Conservation (phyloP, 306 rosid species). For the cucumber (Cucumis sativus) region DNA sequence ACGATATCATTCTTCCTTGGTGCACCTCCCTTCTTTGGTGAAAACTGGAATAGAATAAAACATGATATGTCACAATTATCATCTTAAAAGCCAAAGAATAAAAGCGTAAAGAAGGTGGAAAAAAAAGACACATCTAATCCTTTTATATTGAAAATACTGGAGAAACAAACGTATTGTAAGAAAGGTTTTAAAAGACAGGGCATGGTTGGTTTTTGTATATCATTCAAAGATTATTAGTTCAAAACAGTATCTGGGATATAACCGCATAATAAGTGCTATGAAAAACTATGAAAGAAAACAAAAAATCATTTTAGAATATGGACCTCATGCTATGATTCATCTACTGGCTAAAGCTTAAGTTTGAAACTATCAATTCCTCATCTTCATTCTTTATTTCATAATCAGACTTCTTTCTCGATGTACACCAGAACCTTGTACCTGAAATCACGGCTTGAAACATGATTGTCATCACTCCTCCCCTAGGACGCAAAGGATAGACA, state of each 20-base stretch:
- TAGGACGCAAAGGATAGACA: neutral
- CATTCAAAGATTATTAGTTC: neutral
- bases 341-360: neutral
- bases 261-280: neutral
- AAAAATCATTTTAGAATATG: neutral
- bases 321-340: neutral
- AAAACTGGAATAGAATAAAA: slow-evolving; percentile 25
- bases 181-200: neutral
- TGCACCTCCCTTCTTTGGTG: slow-evolving; percentile 67
- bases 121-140: neutral
- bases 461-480: neutral
- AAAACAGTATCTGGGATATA: neutral
- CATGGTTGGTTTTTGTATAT: neutral
- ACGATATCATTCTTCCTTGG: slow-evolving; percentile 62
- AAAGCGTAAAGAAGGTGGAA: neutral
- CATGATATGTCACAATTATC: neutral
- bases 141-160: neutral
- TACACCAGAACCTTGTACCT: neutral
- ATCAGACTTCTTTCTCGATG: neutral
- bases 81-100: neutral
- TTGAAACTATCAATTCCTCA: neutral
- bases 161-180: neutral
- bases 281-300: neutral
- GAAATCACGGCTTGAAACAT: neutral
- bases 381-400: neutral